Conservation (phyloP, 2,329 filamentous ascomycete species). For the Torrubiella hemipterigena region DNA sequence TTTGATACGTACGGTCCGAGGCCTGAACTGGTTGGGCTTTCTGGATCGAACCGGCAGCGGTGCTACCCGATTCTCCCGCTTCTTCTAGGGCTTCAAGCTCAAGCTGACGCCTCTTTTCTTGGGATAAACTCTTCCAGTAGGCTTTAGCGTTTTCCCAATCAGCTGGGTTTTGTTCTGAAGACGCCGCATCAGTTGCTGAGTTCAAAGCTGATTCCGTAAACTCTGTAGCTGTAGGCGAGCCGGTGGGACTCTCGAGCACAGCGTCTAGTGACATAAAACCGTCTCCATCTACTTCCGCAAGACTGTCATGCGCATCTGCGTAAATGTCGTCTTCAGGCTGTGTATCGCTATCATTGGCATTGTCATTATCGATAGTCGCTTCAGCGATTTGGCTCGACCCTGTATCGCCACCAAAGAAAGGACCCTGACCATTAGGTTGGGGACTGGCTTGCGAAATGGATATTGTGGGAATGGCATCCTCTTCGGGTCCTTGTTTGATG, state of each 20-base stretch:
- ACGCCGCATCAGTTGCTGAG: constrained; percentile 1
- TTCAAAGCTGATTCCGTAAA: constrained; percentile 3
- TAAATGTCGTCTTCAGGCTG: constrained; percentile 47
- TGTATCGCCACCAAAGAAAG: no score
- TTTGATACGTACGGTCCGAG: constrained; percentile 21
- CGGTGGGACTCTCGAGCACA: constrained; percentile 48
- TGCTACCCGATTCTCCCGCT: constrained; percentile 22
- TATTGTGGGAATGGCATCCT: constrained; percentile 25
- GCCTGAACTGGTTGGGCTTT: constrained; percentile 3
- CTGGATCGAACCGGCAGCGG: constrained; percentile 1
- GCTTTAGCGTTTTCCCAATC: constrained; percentile 59
- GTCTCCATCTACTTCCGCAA: constrained; percentile 50
- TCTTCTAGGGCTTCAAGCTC: constrained; percentile 45
- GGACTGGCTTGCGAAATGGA: constrained; percentile 33
- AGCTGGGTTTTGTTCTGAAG: constrained; percentile 15
- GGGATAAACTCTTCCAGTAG: constrained; percentile 57
- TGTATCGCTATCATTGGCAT: constrained; percentile 20
- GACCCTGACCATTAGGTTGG: no score
- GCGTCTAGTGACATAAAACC: constrained; percentile 66
- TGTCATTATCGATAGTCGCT: constrained; percentile 38
- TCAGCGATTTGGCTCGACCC: constrained; percentile 35
- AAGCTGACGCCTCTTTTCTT: constrained; percentile 49
- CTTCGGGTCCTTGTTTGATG: neutral
- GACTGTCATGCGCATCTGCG: constrained; percentile 66
- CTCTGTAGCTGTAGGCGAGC: constrained; percentile 6